Base-by-base conservation (phyloP, 1,139 yeast genomes). In the Protomyces pachydermus region DNA sequence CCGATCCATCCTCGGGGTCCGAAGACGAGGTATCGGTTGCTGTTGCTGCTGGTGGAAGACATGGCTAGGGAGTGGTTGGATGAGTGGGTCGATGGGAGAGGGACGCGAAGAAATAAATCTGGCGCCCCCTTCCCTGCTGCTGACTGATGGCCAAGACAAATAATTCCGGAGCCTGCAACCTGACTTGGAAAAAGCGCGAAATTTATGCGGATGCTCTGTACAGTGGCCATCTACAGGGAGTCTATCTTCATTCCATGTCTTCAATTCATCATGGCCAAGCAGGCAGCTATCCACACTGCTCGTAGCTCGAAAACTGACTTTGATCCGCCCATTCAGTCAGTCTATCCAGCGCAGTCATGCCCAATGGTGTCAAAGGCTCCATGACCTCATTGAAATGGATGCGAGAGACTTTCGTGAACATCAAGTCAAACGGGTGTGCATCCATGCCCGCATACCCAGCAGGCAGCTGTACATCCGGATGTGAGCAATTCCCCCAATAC, bases 1-100 rank as follows among this genome's bases (percentile, higher is more conserved):
- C 63, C 63, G 53, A 58, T 58, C 63, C 63, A 58, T 42, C 63
- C 63, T 14, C 57, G 51, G 18, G 63, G 63, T 28, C 63, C 63
- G 28, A 58, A 58, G 53, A 58, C 63, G n/a, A 58, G 53, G 16
- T 51, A 51, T 32, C 56, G 39, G 63, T 58, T 58, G 32, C 32
- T 28, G 20, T 52, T 51, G 16, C 51, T 55, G 35, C 34, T 20
- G n/a, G 42, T 14, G 16, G 42, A 38, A 20, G 57, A 48, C 57
- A 53, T 58, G 18, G 6, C 53, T 37, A 6, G 32, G 8, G 3
- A 1, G 32, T 28, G 8, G 2, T 28, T 4, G 32, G 8, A 28
- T 28, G 32, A 3, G 32, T 28, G 4, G 32, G 32, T 28, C 32
- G 32, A 28, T 28, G 8, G 32, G 32, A 28, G 32, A 28, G 32